phyloP scores from a whole-genome alignment of 2,329 filamentous ascomycete genomes.

The Chlorencoelia australis region DNA sequence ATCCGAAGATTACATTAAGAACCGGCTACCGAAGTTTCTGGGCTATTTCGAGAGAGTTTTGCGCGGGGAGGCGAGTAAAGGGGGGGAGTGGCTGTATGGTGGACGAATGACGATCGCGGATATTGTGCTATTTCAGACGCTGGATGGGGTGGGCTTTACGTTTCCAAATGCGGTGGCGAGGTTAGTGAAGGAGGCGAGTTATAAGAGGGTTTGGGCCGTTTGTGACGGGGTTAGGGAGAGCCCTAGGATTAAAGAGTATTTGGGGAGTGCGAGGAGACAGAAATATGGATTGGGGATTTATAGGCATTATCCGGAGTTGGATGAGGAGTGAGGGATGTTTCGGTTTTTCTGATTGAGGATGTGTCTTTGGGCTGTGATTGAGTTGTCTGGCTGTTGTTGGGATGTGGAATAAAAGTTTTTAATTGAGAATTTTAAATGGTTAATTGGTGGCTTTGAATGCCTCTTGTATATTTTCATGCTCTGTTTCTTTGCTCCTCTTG shows the following conservation, averaged over 20 bases:
- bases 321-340: too few relatives aligned
- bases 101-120: conserved; percentile 60
- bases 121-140: conserved; percentile 19
- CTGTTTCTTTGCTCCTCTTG: too few relatives aligned
- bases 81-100: conserved; percentile 57
- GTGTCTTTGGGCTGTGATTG: too few relatives aligned
- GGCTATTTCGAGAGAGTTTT: conserved; percentile 61
- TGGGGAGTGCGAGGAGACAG: conserved; percentile 53
- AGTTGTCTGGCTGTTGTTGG: too few relatives aligned
- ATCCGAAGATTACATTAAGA: conserved; percentile 46
- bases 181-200: conserved; percentile 41
- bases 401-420: too few relatives aligned
- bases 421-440: too few relatives aligned
- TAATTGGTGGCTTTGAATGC: too few relatives aligned
- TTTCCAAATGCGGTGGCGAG: conserved; percentile 58
- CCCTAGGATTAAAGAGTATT: conserved; percentile 56
- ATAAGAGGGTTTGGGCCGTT: conserved; percentile 50
- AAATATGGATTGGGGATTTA: too few relatives aligned
- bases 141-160: conserved; percentile 51
- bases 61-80: conserved; percentile 43
- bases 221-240: conserved; percentile 53
- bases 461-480: too few relatives aligned
- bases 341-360: too few relatives aligned
- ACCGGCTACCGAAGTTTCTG: conserved; percentile 62
- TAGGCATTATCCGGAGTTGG: too few relatives aligned